phyloP scores from a whole-genome alignment of 257 asterid species.

The Solanum etuberosum region DNA sequence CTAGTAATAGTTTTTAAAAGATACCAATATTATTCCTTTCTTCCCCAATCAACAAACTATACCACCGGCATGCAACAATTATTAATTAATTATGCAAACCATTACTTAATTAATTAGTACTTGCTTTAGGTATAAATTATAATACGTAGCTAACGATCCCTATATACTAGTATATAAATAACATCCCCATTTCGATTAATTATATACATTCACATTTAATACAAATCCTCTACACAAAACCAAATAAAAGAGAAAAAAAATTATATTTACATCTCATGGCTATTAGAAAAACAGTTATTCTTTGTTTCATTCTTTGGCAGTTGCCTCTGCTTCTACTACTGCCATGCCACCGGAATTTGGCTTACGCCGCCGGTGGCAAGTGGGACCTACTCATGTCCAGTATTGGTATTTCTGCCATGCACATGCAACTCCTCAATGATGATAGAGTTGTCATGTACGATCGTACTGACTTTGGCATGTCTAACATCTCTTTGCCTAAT shows the following conservation, averaged over 20 bases:
- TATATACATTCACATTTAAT: not conserved
- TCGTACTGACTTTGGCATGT: slow-evolving; percentile 35
- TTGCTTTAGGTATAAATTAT: not conserved
- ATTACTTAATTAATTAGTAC: not conserved
- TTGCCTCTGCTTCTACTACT: not conserved
- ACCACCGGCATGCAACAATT: not conserved
- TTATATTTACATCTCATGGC: not conserved
- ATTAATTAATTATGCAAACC: not conserved
- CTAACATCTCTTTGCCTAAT: slow-evolving; percentile 31
- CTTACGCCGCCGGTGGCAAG: slow-evolving; percentile 21
- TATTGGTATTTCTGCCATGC: slow-evolving; percentile 45
- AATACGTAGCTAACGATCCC: not conserved
- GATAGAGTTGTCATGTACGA: slow-evolving; percentile 40
- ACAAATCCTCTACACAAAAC: not conserved
- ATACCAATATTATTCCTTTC: not conserved
- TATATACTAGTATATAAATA: not conserved
- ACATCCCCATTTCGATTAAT: not conserved
- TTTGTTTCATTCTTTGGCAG: not conserved
- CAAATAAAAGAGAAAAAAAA: not conserved
- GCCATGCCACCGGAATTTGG: not conserved
- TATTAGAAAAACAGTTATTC: not conserved
- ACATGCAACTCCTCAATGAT: slow-evolving; percentile 45
- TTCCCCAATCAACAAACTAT: not conserved
- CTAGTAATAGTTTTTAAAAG: too few relatives aligned
- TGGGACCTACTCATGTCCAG: slow-evolving; percentile 27